These are phyloP conservation scores for Cladosporium cucumerinum DNA, from an alignment of 2,329 filamentous ascomycete species.

Conservation along the genomic window DNA sequence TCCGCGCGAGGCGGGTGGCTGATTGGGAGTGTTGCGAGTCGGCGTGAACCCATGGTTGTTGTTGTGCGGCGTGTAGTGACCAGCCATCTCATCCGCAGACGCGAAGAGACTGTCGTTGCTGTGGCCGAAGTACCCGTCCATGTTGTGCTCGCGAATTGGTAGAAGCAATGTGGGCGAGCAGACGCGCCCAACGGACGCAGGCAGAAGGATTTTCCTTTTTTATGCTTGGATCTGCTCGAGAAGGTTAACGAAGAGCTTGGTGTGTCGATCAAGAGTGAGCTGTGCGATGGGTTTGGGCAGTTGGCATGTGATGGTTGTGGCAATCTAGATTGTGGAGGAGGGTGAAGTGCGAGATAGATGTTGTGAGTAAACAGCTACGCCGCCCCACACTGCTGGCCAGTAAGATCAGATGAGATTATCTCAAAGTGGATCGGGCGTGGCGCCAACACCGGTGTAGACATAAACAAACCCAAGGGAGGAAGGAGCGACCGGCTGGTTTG, in stretches of 20 bases:
- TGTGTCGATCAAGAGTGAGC: not conserved
- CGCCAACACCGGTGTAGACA: not conserved
- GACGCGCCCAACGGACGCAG: not conserved
- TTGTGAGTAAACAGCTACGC: not conserved
- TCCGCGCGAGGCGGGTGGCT: not conserved
- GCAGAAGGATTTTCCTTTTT: not conserved
- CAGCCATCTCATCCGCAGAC: slow-evolving; percentile 13
- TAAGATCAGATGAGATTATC: slow-evolving; percentile 1
- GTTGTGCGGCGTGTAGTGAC: not conserved
- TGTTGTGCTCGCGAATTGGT: not conserved
- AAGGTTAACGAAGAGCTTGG: not conserved
- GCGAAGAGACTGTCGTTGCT: slow-evolving; percentile 10
- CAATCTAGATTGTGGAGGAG: not conserved
- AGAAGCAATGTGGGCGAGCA: not conserved
- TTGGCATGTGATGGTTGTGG: not conserved
- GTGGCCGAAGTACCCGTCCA: not conserved
- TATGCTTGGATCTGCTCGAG: not conserved
- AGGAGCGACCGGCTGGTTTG: not conserved
- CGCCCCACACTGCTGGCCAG: not conserved
- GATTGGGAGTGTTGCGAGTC: not conserved
- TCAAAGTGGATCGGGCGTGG: not conserved
- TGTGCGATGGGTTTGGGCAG: not conserved
- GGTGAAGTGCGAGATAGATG: not conserved
- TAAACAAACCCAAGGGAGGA: not conserved
- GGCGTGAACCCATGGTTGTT: not conserved